Evolutionary conservation across 495 filamentous ascomycete genomes (phyloP).

Genomic region (Penicillium malachiteum): DNA sequence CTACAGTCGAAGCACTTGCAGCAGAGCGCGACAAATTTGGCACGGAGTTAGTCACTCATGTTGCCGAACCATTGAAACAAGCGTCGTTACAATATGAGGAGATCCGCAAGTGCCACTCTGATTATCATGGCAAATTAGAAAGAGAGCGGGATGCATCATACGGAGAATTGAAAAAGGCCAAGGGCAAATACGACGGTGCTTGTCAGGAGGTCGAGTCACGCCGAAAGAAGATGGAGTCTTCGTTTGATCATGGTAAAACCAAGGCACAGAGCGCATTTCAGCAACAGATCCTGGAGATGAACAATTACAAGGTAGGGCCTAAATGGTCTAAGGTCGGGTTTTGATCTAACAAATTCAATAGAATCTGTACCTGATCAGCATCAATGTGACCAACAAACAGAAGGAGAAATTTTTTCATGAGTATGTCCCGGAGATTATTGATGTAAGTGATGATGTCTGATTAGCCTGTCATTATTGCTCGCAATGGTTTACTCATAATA

Average conservation of each 20-base stretch:
- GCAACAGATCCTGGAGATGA: slow-evolving; percentile 88
- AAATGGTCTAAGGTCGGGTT: neutral
- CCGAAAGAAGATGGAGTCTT: slow-evolving; percentile 88
- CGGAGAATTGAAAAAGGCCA: slow-evolving; percentile 82
- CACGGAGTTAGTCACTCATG: slow-evolving; percentile 67
- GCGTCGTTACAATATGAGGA: slow-evolving; percentile 79
- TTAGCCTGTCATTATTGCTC: neutral
- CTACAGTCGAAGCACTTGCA: slow-evolving; percentile 81
- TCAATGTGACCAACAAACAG: slow-evolving; percentile 94
- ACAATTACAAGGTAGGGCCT: slow-evolving; percentile 74
- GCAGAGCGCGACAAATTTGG: slow-evolving; percentile 84
- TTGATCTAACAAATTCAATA: slow-evolving; percentile 24
- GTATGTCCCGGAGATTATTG: slow-evolving; percentile 89
- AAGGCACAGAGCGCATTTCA: slow-evolving; percentile 91
- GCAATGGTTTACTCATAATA: neutral
- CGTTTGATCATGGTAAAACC: slow-evolving; percentile 75
- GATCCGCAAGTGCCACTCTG: slow-evolving; percentile 84
- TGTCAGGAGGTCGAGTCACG: slow-evolving; percentile 95
- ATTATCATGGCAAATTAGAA: slow-evolving; percentile 84
- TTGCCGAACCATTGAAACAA: slow-evolving; percentile 81
- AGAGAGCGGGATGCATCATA: slow-evolving; percentile 83
- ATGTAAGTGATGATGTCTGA: slow-evolving; percentile 52
- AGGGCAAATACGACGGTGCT: slow-evolving; percentile 85
- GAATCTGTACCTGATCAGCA: slow-evolving; percentile 93
- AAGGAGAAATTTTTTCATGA: slow-evolving; percentile 97